Conservation (phyloP, 108 stramenopile genomes). For the Pseudonitzschia multiseries region DNA sequence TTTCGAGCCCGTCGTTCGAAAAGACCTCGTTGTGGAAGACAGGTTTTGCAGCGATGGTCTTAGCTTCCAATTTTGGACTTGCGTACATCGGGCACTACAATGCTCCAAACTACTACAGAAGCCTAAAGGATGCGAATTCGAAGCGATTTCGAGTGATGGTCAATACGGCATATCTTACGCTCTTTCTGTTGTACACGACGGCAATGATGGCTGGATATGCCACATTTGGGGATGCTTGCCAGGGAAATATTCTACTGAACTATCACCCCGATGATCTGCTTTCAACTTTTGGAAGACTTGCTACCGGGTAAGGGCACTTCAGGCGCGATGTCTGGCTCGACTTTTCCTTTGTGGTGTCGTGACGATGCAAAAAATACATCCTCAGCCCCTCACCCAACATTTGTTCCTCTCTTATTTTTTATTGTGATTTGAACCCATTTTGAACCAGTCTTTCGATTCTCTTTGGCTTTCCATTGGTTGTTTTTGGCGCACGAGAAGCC, state of each 20-base stretch:
- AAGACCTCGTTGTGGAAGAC: conserved; percentile 42
- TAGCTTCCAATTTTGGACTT: conserved; percentile 53
- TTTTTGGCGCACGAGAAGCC: conserved; percentile 42
- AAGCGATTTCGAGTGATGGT: conserved; percentile 45
- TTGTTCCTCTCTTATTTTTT: background rate
- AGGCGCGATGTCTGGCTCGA: background rate
- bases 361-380: background rate
- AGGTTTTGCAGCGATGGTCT: conserved; percentile 49
- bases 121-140: conserved; percentile 30
- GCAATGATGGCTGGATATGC: conserved; percentile 53
- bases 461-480: conserved; percentile 63
- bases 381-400: too few species aligned
- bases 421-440: background rate
- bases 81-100: conserved; percentile 63
- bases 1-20: conserved; percentile 34
- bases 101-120: conserved; percentile 49
- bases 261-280: conserved; percentile 57
- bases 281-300: conserved; percentile 47
- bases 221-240: conserved; percentile 60
- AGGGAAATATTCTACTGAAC: conserved; percentile 60
- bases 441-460: conserved; percentile 40
- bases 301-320: conserved; percentile 37
- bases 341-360: background rate
- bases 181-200: conserved; percentile 39
- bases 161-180: conserved; percentile 34